Conservation (phyloP, 164 flowering plant genomes). For the Aristolochia fimbriata region DNA sequence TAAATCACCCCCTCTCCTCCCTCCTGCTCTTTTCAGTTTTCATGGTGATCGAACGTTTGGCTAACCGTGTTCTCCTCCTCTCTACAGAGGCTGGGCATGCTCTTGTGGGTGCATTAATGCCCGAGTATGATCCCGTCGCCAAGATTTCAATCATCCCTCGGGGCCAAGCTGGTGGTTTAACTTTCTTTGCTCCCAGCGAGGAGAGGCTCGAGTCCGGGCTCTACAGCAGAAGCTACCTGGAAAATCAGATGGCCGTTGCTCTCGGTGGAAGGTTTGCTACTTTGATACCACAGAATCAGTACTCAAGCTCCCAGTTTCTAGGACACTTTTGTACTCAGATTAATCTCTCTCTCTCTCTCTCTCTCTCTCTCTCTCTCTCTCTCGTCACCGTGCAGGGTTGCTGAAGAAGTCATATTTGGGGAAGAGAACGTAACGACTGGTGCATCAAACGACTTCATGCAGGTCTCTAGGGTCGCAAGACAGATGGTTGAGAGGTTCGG, state of each 20-base stretch:
- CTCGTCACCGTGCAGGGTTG: conserved; percentile 47
- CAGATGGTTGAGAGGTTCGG: conserved; percentile 99
- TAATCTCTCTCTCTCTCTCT: neutral
- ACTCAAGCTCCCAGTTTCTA: neutral
- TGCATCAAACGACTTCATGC: conserved; percentile 97
- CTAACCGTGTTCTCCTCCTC: neutral
- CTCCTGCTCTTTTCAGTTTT: neutral
- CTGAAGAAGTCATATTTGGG: conserved; percentile 93
- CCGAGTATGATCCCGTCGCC: conserved; percentile 94
- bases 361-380: neutral
- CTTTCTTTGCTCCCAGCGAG: conserved; percentile 94
- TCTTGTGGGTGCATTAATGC: conserved; percentile 91
- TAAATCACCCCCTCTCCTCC: conserved; percentile 10
- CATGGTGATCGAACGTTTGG: neutral
- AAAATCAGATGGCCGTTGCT: conserved; percentile 99
- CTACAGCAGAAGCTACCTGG: conserved; percentile 93
- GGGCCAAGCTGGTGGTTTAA: conserved; percentile 98
- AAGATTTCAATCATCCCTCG: conserved; percentile 97
- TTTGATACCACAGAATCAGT: neutral
- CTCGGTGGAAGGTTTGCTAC: conserved; percentile 81
- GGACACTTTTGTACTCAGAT: neutral
- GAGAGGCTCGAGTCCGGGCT: conserved; percentile 95
- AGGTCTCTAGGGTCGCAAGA: conserved; percentile 89
- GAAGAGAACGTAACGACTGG: conserved; percentile 88
- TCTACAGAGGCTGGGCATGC: conserved; percentile 98